Conservation (phyloP, 2,329 filamentous ascomycete species). For the Parastagonospora avenae region DNA sequence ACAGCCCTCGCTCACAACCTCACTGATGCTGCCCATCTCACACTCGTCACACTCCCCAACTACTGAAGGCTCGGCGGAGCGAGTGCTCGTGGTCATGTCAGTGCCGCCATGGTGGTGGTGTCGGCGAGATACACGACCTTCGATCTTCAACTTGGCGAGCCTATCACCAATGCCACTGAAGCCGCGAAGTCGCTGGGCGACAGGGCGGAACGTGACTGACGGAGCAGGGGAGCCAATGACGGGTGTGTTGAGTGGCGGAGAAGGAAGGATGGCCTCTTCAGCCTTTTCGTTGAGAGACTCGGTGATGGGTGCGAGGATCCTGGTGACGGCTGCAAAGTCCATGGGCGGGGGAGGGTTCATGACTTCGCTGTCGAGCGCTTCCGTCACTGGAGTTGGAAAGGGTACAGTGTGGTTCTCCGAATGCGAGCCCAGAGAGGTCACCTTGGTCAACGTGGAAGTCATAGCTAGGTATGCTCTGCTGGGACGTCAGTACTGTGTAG, state of each 20-base stretch:
- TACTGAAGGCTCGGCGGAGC: constrained; percentile 22
- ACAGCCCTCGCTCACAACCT: constrained; percentile 21
- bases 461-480: not conserved
- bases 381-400: constrained; percentile 32
- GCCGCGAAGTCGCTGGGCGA: constrained; percentile 50
- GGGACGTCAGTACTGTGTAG: not conserved
- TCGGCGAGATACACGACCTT: constrained; percentile 16
- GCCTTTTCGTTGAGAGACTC: constrained; percentile 39
- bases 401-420: constrained; percentile 27
- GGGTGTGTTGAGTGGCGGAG: constrained; percentile 40
- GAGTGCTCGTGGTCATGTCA: constrained; percentile 23
- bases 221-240: constrained; percentile 31
- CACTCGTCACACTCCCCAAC: constrained; percentile 20
- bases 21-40: constrained; percentile 20
- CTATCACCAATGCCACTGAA: constrained; percentile 85
- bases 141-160: constrained; percentile 68
- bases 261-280: constrained; percentile 34
- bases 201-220: constrained; percentile 20
- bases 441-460: constrained; percentile 15
- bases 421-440: constrained; percentile 27
- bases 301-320: constrained; percentile 34
- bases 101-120: constrained; percentile 9
- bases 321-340: constrained; percentile 34
- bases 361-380: constrained; percentile 14
- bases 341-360: constrained; percentile 21